A percentile compares a stretch with the other conserved stretches of the same genome.
Evolutionary conservation across 106 monocot species (phyloP).

Genomic region (Acorus calamus): DNA sequence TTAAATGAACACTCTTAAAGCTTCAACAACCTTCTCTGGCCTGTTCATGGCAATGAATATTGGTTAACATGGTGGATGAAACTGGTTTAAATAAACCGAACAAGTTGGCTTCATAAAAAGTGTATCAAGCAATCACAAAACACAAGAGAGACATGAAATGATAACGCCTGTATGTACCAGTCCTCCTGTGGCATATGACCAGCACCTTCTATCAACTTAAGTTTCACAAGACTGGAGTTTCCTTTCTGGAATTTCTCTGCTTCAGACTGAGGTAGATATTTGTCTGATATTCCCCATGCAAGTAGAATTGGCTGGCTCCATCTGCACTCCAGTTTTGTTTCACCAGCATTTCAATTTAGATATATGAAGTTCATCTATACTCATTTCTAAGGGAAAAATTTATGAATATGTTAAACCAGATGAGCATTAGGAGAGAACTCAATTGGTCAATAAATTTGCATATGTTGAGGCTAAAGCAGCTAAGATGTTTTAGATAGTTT

Average conservation of each 20-base stretch:
- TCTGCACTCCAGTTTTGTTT: too few species aligned
- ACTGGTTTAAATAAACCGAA: conserved; percentile 1
- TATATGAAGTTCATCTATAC: too few species aligned
- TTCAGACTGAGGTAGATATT: conserved; percentile 35
- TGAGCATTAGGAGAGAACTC: too few species aligned
- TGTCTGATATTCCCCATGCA: conserved; percentile 59
- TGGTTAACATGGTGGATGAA: not conserved
- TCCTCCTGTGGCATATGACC: conserved; percentile 99
- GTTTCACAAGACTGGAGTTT: conserved; percentile 45
- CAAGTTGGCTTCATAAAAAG: not conserved
- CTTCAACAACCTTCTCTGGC: conserved; percentile 92
- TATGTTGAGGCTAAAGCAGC: too few species aligned
- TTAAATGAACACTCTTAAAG: conserved; percentile 57
- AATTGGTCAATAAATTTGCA: too few species aligned
- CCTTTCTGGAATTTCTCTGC: conserved; percentile 65
- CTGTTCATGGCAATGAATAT: conserved; percentile 24
- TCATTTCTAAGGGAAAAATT: too few species aligned
- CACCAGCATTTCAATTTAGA: too few species aligned
- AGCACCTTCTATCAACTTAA: conserved; percentile 78
- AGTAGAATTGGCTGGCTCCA: conserved; percentile 62
- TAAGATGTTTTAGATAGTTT: too few species aligned
- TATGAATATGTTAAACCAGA: too few species aligned
- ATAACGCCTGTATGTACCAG: conserved; percentile 37
- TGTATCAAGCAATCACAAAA: not conserved
- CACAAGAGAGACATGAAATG: not conserved